Evolutionary conservation across 371 early-diverging fungal species (phyloP), one percentile per base, ranked within the genome.

Genomic region (Mucor lusitanicus): DNA sequence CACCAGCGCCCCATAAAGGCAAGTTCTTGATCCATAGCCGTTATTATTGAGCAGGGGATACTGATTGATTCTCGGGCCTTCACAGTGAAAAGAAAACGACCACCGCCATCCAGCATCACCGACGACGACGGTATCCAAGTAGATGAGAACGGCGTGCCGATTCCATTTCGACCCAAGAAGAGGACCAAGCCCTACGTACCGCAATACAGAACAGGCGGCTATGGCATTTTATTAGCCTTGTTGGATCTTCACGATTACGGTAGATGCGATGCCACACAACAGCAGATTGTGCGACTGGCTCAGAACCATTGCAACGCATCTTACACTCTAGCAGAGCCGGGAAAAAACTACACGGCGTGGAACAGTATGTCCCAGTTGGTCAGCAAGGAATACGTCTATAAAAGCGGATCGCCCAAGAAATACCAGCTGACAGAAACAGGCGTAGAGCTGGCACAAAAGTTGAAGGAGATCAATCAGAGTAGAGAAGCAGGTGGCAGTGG

Each of bases 191-290:
- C 79, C 6, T 97, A 98, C 71, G 84, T 97, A 5, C 98, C 98
- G 6, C 65, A 78, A 17, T 92, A 89, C 69, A 87, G 94, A 25
- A 89, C 95, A 0, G 97, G 92, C 5, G 85, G 90, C 3, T 98
- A 95, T 76, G 95, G 89, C 7, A 92, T 98, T 35, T 75, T 98
- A n/a, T 66, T 94, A 3, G 85, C 93, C 11, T 73, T 97, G 13
- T 74, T 84, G 33, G 78, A 87, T n/a, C 66, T 79, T 7, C 65
- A 76, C 17, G 65, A 77, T 1, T 44, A 62, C 13, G 67, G 76
- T 19, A 70, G 71, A 19, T 50, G 54, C 0, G 72, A 65, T 2
- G 72, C 69, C 7, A 82, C 84, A 19, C 88, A 87, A 68, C 67
- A 83, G 3, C 88, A 92, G 21, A 87, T 92, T 21, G 79, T 87